phyloP scores from a whole-genome alignment of 306 rosid genomes.

The Quercus parvula region DNA sequence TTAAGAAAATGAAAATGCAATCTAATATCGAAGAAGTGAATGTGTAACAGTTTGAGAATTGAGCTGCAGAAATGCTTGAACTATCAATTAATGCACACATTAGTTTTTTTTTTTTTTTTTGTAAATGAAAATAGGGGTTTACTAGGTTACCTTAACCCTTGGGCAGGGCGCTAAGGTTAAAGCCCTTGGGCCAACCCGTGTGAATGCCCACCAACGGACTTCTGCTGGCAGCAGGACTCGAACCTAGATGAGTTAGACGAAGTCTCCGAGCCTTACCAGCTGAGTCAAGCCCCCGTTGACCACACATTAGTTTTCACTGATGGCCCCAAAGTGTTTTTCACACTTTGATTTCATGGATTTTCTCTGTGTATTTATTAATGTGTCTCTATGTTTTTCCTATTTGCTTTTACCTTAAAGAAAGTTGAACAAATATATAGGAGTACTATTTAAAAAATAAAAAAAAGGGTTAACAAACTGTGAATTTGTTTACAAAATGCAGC shows the following conservation, averaged over 20 bases:
- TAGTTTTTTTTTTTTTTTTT: no score
- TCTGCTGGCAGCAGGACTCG: no score
- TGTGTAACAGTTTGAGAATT: background rate
- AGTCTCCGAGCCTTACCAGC: no score
- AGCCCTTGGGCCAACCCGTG: no score
- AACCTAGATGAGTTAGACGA: no score
- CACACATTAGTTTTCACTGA: background rate
- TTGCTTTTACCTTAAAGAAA: background rate
- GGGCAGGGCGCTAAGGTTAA: no score
- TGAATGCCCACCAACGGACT: no score
- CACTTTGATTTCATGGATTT: background rate
- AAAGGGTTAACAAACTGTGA: background rate
- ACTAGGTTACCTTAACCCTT: no score
- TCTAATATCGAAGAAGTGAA: background rate
- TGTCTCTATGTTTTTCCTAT: background rate
- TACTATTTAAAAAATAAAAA: background rate
- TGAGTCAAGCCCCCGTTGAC: no score
- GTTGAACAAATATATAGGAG: background rate
- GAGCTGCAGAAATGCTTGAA: background rate
- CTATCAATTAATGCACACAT: background rate
- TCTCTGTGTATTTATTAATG: background rate
- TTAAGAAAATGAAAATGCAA: background rate
- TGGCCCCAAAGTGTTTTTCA: background rate
- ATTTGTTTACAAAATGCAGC: background rate
- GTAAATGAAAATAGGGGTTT: no score